Conservation (phyloP, 2,329 filamentous ascomycete genomes). For the Fusarium xyrophilum region DNA sequence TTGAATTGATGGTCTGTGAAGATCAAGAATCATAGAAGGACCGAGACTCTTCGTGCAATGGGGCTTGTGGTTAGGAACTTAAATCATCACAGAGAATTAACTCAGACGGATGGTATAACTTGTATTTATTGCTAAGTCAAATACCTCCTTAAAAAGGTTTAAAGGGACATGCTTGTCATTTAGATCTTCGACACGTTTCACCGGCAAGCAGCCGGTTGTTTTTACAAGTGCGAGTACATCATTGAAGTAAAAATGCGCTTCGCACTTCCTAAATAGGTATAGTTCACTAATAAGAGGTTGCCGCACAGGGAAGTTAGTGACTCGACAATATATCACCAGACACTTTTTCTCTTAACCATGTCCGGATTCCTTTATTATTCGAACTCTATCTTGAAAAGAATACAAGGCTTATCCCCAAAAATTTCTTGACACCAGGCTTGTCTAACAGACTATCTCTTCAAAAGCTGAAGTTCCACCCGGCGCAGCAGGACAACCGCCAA, state of each 20-base stretch:
- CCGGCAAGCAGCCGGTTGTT: not conserved
- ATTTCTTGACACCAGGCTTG: accelerated
- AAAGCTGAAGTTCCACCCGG: not conserved
- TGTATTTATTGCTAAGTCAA: not conserved
- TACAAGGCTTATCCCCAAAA: accelerated
- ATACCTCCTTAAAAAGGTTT: not conserved
- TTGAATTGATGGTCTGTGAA: not conserved
- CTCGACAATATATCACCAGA: not conserved
- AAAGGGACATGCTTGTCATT: not conserved
- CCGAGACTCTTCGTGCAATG: not conserved
- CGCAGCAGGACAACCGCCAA: not conserved
- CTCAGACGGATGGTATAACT: not conserved
- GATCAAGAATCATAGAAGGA: not conserved
- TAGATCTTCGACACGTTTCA: too few relatives aligned
- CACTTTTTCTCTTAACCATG: not conserved
- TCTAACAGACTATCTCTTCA: not conserved
- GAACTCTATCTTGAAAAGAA: accelerated
- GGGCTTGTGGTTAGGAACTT: not conserved
- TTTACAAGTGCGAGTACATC: accelerated
- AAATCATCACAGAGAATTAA: not conserved
- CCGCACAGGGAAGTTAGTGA: not conserved
- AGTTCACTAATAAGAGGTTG: not conserved
- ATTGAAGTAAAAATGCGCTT: not conserved
- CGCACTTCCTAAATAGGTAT: not conserved
- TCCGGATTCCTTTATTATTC: accelerated